Evolutionary conservation across 1,284 basidiomycete species (phyloP).

Genomic region (Apiotrichum laibachii): DNA sequence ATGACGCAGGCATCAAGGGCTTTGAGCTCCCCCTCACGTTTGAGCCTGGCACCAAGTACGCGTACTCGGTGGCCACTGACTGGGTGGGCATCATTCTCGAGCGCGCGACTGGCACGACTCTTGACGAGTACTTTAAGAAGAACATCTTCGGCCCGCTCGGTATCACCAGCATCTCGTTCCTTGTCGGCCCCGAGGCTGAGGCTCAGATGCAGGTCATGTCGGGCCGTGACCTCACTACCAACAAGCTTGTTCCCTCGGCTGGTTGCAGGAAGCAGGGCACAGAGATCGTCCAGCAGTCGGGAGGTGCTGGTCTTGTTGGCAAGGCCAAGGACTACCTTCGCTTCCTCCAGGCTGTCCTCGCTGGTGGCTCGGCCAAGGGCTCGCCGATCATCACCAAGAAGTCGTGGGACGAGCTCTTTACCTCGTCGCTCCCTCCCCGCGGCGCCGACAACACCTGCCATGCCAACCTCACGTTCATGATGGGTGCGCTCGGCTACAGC

Average conservation of each 20-base stretch:
- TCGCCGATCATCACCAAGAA: conserved; percentile 26
- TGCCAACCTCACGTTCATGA: conserved; percentile 15
- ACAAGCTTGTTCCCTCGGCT: conserved; percentile 1
- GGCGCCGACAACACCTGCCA: conserved; percentile 12
- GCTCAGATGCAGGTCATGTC: conserved; percentile 13
- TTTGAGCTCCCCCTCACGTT: conserved; percentile 24
- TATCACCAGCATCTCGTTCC: conserved; percentile 33
- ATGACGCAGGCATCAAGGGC: conserved; percentile 10
- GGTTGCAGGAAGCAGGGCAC: not conserved
- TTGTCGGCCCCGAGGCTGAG: conserved; percentile 26
- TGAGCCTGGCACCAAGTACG: conserved; percentile 24
- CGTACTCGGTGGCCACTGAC: conserved; percentile 17
- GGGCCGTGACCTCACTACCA: conserved; percentile 7
- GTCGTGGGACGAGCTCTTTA: conserved; percentile 33
- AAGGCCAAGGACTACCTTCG: conserved; percentile 38
- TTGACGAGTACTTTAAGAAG: conserved; percentile 24
- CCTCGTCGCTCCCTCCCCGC: conserved; percentile 16
- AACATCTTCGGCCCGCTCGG: conserved; percentile 41
- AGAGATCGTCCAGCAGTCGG: conserved; percentile 15
- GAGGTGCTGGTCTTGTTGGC: conserved; percentile 44
- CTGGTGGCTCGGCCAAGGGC: conserved; percentile 5
- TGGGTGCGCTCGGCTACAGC: conserved; percentile 9
- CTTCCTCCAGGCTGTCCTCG: conserved; percentile 32
- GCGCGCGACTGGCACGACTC: conserved; percentile 9
- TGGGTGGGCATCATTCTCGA: conserved; percentile 25